phyloP scores from a whole-genome alignment of 306 rosid genomes.

The Cicer yamashitae region DNA sequence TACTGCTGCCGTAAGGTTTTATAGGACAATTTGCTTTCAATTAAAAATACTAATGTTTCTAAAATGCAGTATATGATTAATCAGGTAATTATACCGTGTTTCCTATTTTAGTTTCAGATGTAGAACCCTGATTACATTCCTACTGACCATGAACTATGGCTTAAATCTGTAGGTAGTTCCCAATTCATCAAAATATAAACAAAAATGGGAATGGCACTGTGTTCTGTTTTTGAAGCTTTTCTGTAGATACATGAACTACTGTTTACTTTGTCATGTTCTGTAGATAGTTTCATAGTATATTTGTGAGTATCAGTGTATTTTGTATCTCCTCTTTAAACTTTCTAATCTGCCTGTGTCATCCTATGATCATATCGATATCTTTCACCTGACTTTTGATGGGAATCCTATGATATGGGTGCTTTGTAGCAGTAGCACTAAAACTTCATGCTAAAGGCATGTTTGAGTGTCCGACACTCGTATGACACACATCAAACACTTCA shows the following conservation, averaged over 20 bases:
- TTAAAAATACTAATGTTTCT: neutral
- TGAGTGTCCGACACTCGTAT: neutral
- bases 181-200: neutral
- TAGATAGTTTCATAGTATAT: neutral
- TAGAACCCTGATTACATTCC: neutral
- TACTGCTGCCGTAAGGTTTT: slow-evolving; percentile 1
- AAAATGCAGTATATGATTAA: neutral
- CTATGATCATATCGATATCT: slow-evolving; percentile 16
- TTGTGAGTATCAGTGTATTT: neutral
- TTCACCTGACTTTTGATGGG: neutral
- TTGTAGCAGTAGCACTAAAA: neutral
- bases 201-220: neutral
- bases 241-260: neutral
- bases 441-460: neutral
- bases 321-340: neutral
- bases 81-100: neutral
- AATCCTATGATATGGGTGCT: slow-evolving; percentile 3
- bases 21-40: neutral
- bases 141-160: slow-evolving; percentile 16
- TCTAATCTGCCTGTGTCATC: neutral
- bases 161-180: slow-evolving; percentile 18
- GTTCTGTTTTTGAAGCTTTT: neutral
- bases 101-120: slow-evolving; percentile 4
- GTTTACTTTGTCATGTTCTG: neutral
- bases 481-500: neutral